phyloP scores from a whole-genome alignment of 2,329 filamentous ascomycete species.

The Aspergillus carbonarius region DNA sequence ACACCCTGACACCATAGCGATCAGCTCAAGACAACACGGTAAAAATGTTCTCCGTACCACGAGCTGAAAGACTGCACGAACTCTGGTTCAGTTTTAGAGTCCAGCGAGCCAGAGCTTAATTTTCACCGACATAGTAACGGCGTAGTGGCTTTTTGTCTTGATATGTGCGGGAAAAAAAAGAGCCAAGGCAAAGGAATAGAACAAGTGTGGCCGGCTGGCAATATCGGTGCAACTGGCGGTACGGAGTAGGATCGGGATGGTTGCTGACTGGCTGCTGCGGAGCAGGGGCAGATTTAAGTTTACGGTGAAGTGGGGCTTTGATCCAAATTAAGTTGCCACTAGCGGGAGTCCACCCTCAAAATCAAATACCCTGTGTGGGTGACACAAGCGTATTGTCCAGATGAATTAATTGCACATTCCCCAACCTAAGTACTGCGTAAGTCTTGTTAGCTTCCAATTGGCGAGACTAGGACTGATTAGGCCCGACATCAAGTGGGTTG shows the following conservation, averaged over 20 bases:
- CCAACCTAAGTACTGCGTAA: too few species aligned
- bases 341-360: not conserved
- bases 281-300: not conserved
- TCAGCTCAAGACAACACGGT: not conserved
- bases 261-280: not conserved
- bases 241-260: not conserved
- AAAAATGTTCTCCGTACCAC: not conserved
- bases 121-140: not conserved
- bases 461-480: not conserved
- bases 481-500: not conserved
- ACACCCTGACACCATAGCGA: not conserved
- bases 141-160: not conserved
- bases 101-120: not conserved
- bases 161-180: not conserved
- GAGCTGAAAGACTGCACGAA: not conserved
- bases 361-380: not conserved
- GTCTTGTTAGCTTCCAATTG: not conserved
- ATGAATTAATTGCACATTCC: not conserved
- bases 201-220: not conserved
- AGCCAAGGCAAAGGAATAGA: not conserved
- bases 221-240: not conserved
- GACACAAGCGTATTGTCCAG: not conserved
- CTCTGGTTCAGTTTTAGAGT: not conserved
- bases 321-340: slow-evolving; percentile 9
- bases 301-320: not conserved